Conservation (phyloP, 768 basidiomycete genomes). For the Hortiboletus campestris region DNA sequence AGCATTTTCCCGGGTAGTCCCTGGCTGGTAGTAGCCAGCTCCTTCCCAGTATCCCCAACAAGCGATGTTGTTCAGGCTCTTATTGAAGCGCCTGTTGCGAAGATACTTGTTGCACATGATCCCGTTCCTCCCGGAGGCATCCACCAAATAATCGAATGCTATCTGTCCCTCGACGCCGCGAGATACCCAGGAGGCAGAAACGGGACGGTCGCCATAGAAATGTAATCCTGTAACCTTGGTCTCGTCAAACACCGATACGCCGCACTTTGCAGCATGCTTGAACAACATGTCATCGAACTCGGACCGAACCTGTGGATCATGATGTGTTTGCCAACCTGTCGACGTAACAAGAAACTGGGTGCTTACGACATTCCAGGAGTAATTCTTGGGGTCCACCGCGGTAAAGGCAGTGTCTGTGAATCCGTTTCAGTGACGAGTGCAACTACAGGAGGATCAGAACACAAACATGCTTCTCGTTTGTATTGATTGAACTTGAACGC, state of each 20-base stretch:
- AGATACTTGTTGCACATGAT: conserved; percentile 29
- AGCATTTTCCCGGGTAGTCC: conserved; percentile 34
- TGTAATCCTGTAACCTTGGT: conserved; percentile 7
- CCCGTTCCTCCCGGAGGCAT: conserved; percentile 13
- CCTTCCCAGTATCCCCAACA: conserved; percentile 40
- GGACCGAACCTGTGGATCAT: not conserved
- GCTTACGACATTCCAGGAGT: conserved; percentile 5
- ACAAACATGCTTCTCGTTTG: conserved; percentile 14
- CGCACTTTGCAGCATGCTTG: not conserved
- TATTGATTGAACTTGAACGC: conserved; percentile 13
- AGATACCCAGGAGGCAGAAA: too few species aligned
- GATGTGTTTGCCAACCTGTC: too few species aligned
- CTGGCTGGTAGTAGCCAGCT: conserved; percentile 27
- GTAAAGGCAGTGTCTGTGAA: conserved; percentile 8
- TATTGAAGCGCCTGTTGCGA: conserved; percentile 34
- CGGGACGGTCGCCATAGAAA: not conserved
- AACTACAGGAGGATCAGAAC: too few species aligned
- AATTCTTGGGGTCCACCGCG: not conserved
- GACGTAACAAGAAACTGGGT: too few species aligned
- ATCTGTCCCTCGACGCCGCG: not conserved
- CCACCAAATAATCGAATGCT: conserved; percentile 7
- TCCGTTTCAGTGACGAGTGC: not conserved
- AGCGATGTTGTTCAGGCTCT: conserved; percentile 34
- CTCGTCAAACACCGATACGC: not conserved
- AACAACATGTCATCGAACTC: conserved; percentile 8